phyloP scores from a whole-genome alignment of 192 early-diverging fungal genomes.

The Powellomyces hirtus region DNA sequence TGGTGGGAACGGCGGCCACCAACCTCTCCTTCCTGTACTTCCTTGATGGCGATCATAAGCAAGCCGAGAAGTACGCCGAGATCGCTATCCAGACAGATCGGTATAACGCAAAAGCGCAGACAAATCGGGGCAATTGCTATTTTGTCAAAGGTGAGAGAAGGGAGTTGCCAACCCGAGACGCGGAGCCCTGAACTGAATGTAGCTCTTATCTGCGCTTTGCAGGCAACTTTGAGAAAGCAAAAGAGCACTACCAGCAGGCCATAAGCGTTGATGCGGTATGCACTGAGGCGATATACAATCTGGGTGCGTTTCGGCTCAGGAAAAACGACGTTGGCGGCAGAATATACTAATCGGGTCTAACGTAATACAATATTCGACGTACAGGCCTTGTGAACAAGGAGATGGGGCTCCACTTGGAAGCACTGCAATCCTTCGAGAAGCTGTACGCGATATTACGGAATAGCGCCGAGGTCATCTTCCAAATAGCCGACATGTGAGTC shows the following conservation, averaged over 20 bases:
- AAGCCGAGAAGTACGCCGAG: slow-evolving; percentile 56
- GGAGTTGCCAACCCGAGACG: no score
- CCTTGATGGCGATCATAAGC: slow-evolving; percentile 53
- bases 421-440: slow-evolving; percentile 57
- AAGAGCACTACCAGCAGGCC: slow-evolving; percentile 53
- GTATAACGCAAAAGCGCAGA: slow-evolving; percentile 61
- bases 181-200: no score
- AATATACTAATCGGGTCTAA: no score
- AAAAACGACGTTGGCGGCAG: no score
- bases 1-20: slow-evolving; percentile 57
- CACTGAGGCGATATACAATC: slow-evolving; percentile 61
- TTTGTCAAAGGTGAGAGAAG: slow-evolving; percentile 28
- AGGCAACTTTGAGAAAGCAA: slow-evolving; percentile 47
- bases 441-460: slow-evolving; percentile 55
- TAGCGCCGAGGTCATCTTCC: slow-evolving; percentile 57
- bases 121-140: slow-evolving; percentile 51
- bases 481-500: slow-evolving; percentile 59
- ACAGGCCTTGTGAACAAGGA: slow-evolving; percentile 50
- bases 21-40: slow-evolving; percentile 59
- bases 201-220: background rate
- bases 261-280: slow-evolving; percentile 55
- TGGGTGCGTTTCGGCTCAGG: no score
- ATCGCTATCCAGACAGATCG: slow-evolving; percentile 50
- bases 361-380: background rate
- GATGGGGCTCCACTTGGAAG: slow-evolving; percentile 36